Evolutionary conservation across 2,329 filamentous ascomycete genomes (phyloP), one percentile per base, ranked within the genome.

Genomic region (Ustilaginoidea virens): DNA sequence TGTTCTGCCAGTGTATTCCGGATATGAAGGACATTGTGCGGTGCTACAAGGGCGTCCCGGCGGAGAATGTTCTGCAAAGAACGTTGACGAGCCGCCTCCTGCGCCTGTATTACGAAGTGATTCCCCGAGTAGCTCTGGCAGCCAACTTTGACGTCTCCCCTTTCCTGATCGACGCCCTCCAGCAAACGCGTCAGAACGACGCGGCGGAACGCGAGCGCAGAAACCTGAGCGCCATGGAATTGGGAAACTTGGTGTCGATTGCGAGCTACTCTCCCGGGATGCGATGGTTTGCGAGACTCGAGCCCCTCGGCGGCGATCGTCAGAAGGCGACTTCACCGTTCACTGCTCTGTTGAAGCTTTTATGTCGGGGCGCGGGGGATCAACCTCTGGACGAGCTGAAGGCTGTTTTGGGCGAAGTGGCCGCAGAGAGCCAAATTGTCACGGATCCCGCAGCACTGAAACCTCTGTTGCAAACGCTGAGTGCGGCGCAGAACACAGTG

Each of bases 71-170:
- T 17, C 61, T 92, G 35, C 81, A 86, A 44, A 70, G 78, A 33
- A 80, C 92, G 43, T 74, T 81, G 14, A 65, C 76, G n/a, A 79
- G 79, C 33, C 76, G 80, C 39, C 57, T 94, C 13, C 54, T 98
- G 22, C 67, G 74, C 11, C 63, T 86, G n/a, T 96, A 92, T 53
- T 92, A 92, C 47, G 74, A 86, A 46, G 64, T 80, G 3, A 66
- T 83, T 7, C 86, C 90, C 2, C 74, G 81, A 34, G 61, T 81
- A 15, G 83, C 85, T 1, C 61, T 92, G 10, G 75, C 78, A 38
- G 79, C 85, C 40, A 90, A 80, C 39, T 90, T 94, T 43, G 90
- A 96, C 45, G 77, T 92, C 4, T 90, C 87, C 0, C 59, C 78
- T 1, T 66, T 79, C 13, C 63, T 98, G 11, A 73, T 77, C 6